Percentiles rank a stretch among this genome's conserved stretches.
Conservation (phyloP, 768 basidiomycete genomes). For the Rhodosporidiobolus odoratus region DNA sequence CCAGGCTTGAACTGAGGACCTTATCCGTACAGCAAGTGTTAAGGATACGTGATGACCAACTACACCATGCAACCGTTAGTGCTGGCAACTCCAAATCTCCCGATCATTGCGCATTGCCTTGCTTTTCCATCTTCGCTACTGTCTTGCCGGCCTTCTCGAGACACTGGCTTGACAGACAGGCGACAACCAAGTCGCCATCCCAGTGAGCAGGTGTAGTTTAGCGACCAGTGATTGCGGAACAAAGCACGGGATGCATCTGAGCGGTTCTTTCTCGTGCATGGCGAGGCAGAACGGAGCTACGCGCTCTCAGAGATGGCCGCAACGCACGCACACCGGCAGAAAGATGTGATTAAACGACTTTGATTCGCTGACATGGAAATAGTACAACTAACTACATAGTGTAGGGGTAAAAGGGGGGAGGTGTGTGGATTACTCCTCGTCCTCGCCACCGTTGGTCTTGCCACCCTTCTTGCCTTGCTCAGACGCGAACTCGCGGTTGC, state of each 20-base stretch:
- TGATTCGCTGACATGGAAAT: background rate
- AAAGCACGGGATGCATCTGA: too few relatives aligned
- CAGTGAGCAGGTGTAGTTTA: too few relatives aligned
- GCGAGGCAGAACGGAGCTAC: too few relatives aligned
- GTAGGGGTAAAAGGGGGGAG: background rate
- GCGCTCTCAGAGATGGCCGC: too few relatives aligned
- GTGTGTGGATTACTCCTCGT: slow-evolving; percentile 19
- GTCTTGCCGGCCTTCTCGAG: too few relatives aligned
- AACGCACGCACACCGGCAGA: too few relatives aligned
- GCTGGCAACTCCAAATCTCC: background rate
- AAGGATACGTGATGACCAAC: too few relatives aligned
- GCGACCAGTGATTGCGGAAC: too few relatives aligned
- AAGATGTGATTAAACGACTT: background rate
- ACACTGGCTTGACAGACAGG: too few relatives aligned
- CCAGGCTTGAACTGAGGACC: slow-evolving; percentile 20
- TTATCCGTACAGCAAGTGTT: slow-evolving; percentile 2
- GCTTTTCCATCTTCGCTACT: background rate
- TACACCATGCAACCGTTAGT: slow-evolving; percentile 12
- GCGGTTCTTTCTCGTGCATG: too few relatives aligned
- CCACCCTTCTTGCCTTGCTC: slow-evolving; percentile 4
- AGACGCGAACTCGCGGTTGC: slow-evolving; percentile 2
- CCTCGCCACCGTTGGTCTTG: background rate
- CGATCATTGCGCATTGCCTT: background rate
- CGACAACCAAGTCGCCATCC: too few relatives aligned
- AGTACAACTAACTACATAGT: too few relatives aligned